Evolutionary conservation across 495 filamentous ascomycete genomes (phyloP).

Genomic region (Apodospora peruviana): DNA sequence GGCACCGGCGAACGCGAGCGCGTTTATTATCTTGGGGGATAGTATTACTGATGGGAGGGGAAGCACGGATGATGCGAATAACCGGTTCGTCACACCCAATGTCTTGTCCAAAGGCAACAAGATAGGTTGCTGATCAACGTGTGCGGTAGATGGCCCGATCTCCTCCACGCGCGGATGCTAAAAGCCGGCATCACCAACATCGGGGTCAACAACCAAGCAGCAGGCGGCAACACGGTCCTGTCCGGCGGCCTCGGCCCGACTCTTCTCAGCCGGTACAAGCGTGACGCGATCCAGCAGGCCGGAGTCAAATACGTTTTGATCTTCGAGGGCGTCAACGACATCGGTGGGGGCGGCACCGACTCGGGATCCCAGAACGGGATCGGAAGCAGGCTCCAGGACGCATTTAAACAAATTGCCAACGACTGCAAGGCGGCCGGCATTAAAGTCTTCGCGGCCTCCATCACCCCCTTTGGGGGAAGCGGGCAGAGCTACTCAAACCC

Average conservation of each 20-base stretch:
- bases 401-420: constrained; percentile 52
- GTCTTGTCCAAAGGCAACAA: too few relatives aligned
- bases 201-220: constrained; percentile 64
- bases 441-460: constrained; percentile 57
- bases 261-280: constrained; percentile 54
- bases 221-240: constrained; percentile 65
- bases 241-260: constrained; percentile 58
- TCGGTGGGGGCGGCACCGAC: constrained; percentile 47
- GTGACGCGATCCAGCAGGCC: constrained; percentile 54
- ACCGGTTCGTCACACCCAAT: constrained; percentile 40
- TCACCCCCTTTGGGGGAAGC: constrained; percentile 58
- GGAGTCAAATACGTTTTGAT: constrained; percentile 59
- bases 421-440: constrained; percentile 54
- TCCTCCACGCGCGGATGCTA: constrained; percentile 53
- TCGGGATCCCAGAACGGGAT: constrained; percentile 43
- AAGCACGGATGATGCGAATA: constrained; percentile 58
- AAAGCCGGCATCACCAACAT: constrained; percentile 42
- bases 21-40: constrained; percentile 62
- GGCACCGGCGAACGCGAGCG: constrained; percentile 33
- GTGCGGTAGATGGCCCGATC: constrained; percentile 55
- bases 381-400: constrained; percentile 45
- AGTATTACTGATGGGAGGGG: constrained; percentile 70
- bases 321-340: constrained; percentile 71
- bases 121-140: not conserved
- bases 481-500: constrained; percentile 49